Conservation (phyloP, 805 yeast species). For the Saturnispora serradocipensis region DNA sequence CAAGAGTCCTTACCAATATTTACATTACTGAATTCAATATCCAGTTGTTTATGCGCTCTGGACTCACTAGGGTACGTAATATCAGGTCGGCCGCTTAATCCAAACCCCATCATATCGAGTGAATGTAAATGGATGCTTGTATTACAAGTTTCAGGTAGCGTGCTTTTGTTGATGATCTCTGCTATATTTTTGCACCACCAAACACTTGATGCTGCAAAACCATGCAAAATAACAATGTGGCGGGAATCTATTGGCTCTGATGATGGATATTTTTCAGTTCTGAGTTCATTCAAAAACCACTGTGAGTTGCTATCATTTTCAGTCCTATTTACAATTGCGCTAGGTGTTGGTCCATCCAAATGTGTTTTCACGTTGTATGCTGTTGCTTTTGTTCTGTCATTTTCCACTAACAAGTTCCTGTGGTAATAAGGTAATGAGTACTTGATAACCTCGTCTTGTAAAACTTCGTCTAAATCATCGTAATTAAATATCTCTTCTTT, state of each 20-base stretch:
- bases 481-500: conserved; percentile 12
- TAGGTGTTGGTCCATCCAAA: conserved; percentile 6
- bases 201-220: conserved; percentile 48
- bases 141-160: conserved; percentile 10
- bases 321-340: conserved; percentile 7
- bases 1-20: conserved; percentile 8
- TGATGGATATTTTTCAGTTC: conserved; percentile 16
- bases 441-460: conserved; percentile 20
- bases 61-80: conserved; percentile 19
- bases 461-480: conserved; percentile 15
- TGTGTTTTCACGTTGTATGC: conserved; percentile 16
- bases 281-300: conserved; percentile 22
- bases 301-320: conserved; percentile 8
- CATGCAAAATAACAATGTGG: conserved; percentile 46
- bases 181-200: conserved; percentile 48
- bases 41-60: conserved; percentile 18
- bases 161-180: conserved; percentile 28
- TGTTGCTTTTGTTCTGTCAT: conserved; percentile 7
- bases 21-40: conserved; percentile 18
- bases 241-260: conserved; percentile 5
- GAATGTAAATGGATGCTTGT: conserved; percentile 26
- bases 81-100: conserved; percentile 41
- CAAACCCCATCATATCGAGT: conserved; percentile 46
- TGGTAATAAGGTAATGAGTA: conserved; percentile 22
- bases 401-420: conserved; percentile 7